Base-by-base conservation (phyloP, 2,329 filamentous ascomycete species). In the Rasamsonia emersonii region DNA sequence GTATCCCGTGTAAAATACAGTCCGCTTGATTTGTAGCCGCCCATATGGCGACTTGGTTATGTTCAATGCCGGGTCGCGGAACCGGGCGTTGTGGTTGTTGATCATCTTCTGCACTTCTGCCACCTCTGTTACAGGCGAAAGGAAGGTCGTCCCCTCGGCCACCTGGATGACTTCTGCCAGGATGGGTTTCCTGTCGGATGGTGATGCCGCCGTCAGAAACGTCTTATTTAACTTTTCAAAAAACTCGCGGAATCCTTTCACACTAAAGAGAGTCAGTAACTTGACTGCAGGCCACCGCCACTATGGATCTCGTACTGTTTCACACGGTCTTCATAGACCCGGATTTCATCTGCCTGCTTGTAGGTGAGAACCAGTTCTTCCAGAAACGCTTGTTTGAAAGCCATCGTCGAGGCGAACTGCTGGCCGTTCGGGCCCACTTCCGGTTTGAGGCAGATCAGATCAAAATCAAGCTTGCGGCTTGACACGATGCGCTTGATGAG, bases 1-100 rank as follows among this genome's bases (percentile, higher is more conserved):
- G 59, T 98, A 96, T 30, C 85, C 86, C 2, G 91, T 95, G 61
- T 89, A 95, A 59, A 86, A 86, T 30, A 94, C 80, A 2, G 78
- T 85, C 53, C 88, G 88, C 57, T 84, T 86, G 54, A 98, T 85
- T 45, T 75, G 71, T 38, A 91, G 68, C 27, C 62, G 59, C 19
- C 64, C 59, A 28, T 59, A 59, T 7, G 54, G 53, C 1, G 67
- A 65, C 24, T 64, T 66, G 7, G 55, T 53, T 13, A 44, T 42
- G 31, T 58, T 61, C 11, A 50, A 43, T 3, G 43, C 43, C 11
- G 54, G 45, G 34, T 53, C 49, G 24, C 48, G 55, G 15, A 49
- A 38, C 10, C 46, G 38, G 14, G 49, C 36, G 54, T 96, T 98
- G 65, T 96, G 89, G 13, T 73, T 68, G 53, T 93, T 89, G 61